Percentiles rank a stretch among this genome's conserved stretches.
phyloP scores from a whole-genome alignment of 805 yeast genomes.

The Yarrowia bubula region DNA sequence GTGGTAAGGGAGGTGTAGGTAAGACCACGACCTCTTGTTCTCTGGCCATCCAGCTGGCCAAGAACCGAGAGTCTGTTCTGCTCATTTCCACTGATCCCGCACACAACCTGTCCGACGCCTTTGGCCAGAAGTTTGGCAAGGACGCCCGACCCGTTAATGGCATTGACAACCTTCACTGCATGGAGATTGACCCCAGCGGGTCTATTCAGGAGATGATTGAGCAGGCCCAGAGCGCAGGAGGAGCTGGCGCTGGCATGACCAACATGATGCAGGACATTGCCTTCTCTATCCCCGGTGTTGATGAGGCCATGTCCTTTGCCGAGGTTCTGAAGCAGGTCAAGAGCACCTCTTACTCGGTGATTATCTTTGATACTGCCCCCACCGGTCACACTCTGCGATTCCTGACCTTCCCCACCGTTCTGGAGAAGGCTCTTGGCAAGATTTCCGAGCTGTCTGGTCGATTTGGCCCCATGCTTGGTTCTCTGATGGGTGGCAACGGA shows the following conservation, averaged over 20 bases:
- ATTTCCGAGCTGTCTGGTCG: slow-evolving; percentile 81
- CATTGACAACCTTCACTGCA: slow-evolving; percentile 81
- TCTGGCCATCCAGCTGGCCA: slow-evolving; percentile 88
- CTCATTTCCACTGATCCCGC: slow-evolving; percentile 98
- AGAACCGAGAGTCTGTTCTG: slow-evolving; percentile 76
- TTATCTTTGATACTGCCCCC: slow-evolving; percentile 99
- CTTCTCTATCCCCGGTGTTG: slow-evolving; percentile 95
- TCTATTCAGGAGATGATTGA: slow-evolving; percentile 79
- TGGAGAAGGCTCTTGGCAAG: slow-evolving; percentile 82
- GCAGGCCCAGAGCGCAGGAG: slow-evolving; percentile 40
- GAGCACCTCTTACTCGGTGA: slow-evolving; percentile 72
- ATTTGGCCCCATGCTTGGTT: slow-evolving; percentile 86
- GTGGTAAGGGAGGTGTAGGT: slow-evolving; percentile 99
- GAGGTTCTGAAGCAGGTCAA: slow-evolving; percentile 97
- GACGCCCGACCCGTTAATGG: slow-evolving; percentile 95
- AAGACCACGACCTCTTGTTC: slow-evolving; percentile 97
- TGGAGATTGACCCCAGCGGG: slow-evolving; percentile 98
- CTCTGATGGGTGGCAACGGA: slow-evolving; percentile 61
- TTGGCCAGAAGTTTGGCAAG: slow-evolving; percentile 96
- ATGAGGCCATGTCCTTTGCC: slow-evolving; percentile 96
- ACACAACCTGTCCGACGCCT: slow-evolving; percentile 94
- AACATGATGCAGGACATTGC: slow-evolving; percentile 86
- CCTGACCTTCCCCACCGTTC: slow-evolving; percentile 87
- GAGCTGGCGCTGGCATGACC: slow-evolving; percentile 53
- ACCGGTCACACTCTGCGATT: slow-evolving; percentile 97